Evolutionary conservation across 2,329 filamentous ascomycete species (phyloP), one percentile per base, ranked within the genome.

Genomic region (Thelonectria rubi): DNA sequence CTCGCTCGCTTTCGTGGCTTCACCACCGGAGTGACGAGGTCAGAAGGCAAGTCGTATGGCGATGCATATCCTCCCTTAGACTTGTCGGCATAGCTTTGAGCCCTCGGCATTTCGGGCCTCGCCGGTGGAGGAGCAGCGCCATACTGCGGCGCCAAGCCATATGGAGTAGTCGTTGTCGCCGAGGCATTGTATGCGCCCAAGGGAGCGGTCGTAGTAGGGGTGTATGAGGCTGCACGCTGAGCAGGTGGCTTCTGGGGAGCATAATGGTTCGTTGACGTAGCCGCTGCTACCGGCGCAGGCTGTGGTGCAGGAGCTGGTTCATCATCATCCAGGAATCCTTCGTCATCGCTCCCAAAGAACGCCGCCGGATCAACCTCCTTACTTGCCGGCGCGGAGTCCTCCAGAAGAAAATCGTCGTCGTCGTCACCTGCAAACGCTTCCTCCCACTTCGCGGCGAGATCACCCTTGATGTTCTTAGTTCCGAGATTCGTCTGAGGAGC

Each of bases 31-130:
- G 65, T 72, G 39, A 79, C 68, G 30, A 99, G 85, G 56, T 97
- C 94, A 78, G 95, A 92, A 4, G 95, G 95, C 18, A 99, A 82
- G 78, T 99, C 96, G 71, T 97, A 99, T 0, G 95, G 95, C 18
- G 94, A 98, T 50, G 90, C 86, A 75, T 99, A 99, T 8, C 94
- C 94, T 58, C 92, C 92, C 77, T 97, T 98, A 3, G 92, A 82
- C 76, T 96, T 96, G 76, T 94, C 91, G 6, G 86, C 92, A 76
- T 97, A 99, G 77, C 94, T 98, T 74, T 96, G 88, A 1, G 87
- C 82, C 77, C 88, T 88, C 30, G 77, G 77, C 60, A 84, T 69
- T 64, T 84, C 79, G n/a, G 82, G 82, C 12, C 74, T 76, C 56
- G 65, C 30, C 1, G 72, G 69, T 40, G 77, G 75, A 21, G 75